Conservation (phyloP, 495 filamentous ascomycete genomes). For the Neurospora intermedia region DNA sequence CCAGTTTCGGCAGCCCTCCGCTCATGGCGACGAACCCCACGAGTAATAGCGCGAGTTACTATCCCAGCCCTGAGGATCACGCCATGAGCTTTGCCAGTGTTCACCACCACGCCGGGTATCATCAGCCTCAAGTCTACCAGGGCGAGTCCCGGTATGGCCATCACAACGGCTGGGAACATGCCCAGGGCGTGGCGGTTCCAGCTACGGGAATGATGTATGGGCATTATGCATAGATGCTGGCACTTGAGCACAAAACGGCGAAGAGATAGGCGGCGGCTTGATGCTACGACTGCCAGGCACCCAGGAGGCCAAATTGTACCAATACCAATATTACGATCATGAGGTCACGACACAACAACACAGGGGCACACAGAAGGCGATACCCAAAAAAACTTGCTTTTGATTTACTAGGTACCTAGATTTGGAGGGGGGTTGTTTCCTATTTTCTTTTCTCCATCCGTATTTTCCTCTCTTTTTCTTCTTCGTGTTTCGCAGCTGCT, state of each 20-base stretch:
- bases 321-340: neutral
- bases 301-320: neutral
- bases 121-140: neutral
- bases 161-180: neutral
- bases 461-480: neutral
- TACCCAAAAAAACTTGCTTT: neutral
- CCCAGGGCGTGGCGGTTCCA: neutral
- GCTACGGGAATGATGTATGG: neutral
- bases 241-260: neutral
- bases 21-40: slow-evolving; percentile 1
- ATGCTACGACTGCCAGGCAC: neutral
- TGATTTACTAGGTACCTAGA: neutral
- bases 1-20: neutral
- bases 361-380: neutral
- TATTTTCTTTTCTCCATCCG: neutral
- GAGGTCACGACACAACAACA: neutral
- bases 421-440: neutral
- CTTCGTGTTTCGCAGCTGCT: neutral
- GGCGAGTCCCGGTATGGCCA: neutral
- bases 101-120: neutral
- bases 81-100: neutral
- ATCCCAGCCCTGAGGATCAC: neutral
- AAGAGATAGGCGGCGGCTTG: neutral
- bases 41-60: neutral
- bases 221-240: neutral